Evolutionary conservation across 2,329 filamentous ascomycete species (phyloP), one percentile per base, ranked within the genome.

Genomic region (Colletotrichum sp.): DNA sequence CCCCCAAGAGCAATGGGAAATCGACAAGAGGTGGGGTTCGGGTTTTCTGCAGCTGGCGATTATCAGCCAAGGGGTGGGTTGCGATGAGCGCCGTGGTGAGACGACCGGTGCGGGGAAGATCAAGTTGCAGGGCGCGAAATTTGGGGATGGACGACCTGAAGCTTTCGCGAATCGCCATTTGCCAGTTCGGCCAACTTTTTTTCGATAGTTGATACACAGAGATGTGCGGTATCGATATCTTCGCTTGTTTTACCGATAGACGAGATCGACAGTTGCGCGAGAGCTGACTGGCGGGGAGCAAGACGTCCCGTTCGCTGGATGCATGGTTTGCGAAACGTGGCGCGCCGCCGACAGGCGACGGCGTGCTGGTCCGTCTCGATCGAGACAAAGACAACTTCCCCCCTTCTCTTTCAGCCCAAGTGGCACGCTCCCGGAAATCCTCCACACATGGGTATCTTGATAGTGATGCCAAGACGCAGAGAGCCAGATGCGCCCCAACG

Each of bases 51-150:
- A 62, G 28, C 18, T 34, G 16, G 55, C 39, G 24, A 68, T 30
- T 34, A 22, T 57, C 65, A 63, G 60, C n/a, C 26, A 59, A 26
- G 67, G n/a, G 34, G 28, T 24, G 30, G 57, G 62, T 39, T 62
- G n/a, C n/a, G 57, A 68, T 67, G 57, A 44, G 24, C 63, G 44
- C 28, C 32, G 16, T 68, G 63, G 63, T 74, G 67, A 64, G 72
- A 75, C 44, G 72, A 65, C 67, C 67, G 67, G 60, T 75, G 73
- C 73, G 73, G 69, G 73, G 63, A 28, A 68, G 57, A 72, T 39
- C 57, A 22, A 32, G 63, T 66, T 48, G 28, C 28, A n/a, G 62
- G 62, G n/a, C 16, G 16, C 18, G 63, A 18, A 16, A 32, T 28
- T 66, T 48, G 63, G 55, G 44, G 44, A 22, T 52, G 12, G 44